A percentile compares a stretch with the other conserved stretches of the same genome.
Conservation (phyloP, 1,284 basidiomycete genomes). For the Mixia osmundae region DNA sequence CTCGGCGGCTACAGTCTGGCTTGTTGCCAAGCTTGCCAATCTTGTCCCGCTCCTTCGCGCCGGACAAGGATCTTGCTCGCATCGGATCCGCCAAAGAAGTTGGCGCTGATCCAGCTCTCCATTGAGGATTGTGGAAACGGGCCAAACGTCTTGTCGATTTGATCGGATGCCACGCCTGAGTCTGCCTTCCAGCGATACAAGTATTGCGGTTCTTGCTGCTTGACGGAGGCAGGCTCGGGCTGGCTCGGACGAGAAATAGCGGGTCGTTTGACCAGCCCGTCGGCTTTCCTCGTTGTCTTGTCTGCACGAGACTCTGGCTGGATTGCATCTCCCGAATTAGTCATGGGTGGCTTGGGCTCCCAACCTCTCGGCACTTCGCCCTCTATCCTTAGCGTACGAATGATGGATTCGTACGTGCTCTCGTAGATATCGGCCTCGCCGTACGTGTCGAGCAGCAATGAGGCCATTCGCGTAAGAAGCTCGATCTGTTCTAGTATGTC, state of each 20-base stretch:
- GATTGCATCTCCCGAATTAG: neutral
- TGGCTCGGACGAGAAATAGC: neutral
- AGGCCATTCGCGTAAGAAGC: conserved; percentile 52
- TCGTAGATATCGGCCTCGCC: conserved; percentile 63
- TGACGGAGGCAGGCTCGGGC: neutral
- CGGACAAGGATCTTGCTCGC: too few relatives aligned
- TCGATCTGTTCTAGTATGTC: conserved; percentile 36
- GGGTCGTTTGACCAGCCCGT: neutral
- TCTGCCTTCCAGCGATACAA: neutral
- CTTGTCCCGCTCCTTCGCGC: too few relatives aligned
- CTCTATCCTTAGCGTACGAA: conserved; percentile 43
- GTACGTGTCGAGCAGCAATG: conserved; percentile 44
- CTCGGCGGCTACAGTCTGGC: too few relatives aligned
- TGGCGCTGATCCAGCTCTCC: too few relatives aligned
- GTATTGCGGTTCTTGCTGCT: neutral
- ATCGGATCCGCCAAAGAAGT: too few relatives aligned
- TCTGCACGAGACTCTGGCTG: too few relatives aligned
- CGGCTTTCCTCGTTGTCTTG: too few relatives aligned
- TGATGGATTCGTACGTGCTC: conserved; percentile 54
- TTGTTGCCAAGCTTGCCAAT: too few relatives aligned
- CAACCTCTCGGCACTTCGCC: conserved; percentile 33
- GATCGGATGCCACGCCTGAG: neutral
- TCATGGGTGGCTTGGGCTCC: neutral
- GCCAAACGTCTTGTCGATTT: neutral
- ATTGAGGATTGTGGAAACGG: too few relatives aligned